Evolutionary conservation across 257 asterid species (phyloP).

Genomic region (Fraxinus cuspidata): DNA sequence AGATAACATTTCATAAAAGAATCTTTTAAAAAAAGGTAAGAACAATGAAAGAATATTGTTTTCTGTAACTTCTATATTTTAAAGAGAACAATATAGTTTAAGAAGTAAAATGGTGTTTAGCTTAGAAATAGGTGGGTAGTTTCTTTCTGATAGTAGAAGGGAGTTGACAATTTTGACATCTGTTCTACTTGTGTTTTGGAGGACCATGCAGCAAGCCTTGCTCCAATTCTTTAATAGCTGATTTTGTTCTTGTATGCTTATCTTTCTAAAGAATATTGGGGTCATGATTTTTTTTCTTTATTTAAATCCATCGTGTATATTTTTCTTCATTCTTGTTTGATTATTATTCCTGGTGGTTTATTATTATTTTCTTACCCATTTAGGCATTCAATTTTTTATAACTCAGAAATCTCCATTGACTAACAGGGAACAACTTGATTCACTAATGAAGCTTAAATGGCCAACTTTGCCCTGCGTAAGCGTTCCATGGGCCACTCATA

Average conservation of each 20-base stretch:
- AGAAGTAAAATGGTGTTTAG: too few relatives aligned
- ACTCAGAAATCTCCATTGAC: slow-evolving; percentile 52
- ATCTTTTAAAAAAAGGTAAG: background rate
- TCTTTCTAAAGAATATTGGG: slow-evolving; percentile 1
- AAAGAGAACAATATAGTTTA: too few relatives aligned
- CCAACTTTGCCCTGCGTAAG: slow-evolving; percentile 64
- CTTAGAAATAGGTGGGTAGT: too few relatives aligned
- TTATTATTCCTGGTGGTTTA: background rate
- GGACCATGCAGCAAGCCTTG: background rate
- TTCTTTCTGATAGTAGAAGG: too few relatives aligned
- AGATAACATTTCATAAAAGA: background rate
- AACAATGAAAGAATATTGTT: background rate
- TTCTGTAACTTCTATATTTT: too few relatives aligned
- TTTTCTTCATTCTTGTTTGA: background rate
- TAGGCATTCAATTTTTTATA: slow-evolving; percentile 26
- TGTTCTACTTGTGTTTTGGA: background rate
- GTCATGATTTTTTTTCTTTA: slow-evolving; percentile 21
- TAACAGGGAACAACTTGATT: slow-evolving; percentile 83
- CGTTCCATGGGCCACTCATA: slow-evolving; percentile 88
- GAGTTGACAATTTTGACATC: too few relatives aligned
- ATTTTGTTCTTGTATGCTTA: slow-evolving; percentile 9
- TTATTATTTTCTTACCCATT: slow-evolving; percentile 17
- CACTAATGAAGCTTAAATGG: slow-evolving; percentile 75
- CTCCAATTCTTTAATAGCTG: background rate
- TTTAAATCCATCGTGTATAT: slow-evolving; percentile 17